Conservation (phyloP, 129 eudicot species). For the Chrysanthemum makinoi region DNA sequence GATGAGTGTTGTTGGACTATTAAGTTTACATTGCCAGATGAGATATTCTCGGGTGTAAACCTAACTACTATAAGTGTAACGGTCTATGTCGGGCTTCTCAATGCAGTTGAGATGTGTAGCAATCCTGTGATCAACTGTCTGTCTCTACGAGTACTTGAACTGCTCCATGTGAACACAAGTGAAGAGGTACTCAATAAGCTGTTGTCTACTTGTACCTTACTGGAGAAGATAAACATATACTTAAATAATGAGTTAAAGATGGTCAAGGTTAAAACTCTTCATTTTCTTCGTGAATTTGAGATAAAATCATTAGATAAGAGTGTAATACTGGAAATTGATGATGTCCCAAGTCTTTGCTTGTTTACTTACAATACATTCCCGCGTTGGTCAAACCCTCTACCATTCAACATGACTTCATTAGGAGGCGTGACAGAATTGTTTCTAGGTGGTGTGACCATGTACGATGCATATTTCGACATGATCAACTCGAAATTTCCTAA, state of each 20-base stretch:
- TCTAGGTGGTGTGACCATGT: not conserved
- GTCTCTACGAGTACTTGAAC: not conserved
- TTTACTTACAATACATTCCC: not conserved
- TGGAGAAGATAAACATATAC: not conserved
- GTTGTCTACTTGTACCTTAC: constrained; percentile 14
- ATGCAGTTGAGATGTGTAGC: not conserved
- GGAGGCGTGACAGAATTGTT: not conserved
- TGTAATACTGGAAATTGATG: not conserved
- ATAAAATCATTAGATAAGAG: not conserved
- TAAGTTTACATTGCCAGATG: not conserved
- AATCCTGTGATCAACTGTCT: constrained; percentile 2
- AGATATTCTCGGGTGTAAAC: not conserved
- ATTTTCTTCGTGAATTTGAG: not conserved
- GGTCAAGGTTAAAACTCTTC: constrained; percentile 7
- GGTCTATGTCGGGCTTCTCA: not conserved
- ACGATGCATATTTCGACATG: not conserved
- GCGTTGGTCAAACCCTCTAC: not conserved
- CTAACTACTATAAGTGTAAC: not conserved
- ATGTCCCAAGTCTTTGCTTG: not conserved
- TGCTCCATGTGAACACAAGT: not conserved
- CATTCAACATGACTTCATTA: not conserved
- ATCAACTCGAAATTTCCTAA: not conserved
- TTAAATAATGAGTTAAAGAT: not conserved
- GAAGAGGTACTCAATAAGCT: not conserved
- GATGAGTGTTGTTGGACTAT: too few relatives aligned